A percentile compares a stretch with the other conserved stretches of the same genome.
phyloP scores from a whole-genome alignment of 2,329 filamentous ascomycete genomes.

The Chrysoporthe austroafricana region DNA sequence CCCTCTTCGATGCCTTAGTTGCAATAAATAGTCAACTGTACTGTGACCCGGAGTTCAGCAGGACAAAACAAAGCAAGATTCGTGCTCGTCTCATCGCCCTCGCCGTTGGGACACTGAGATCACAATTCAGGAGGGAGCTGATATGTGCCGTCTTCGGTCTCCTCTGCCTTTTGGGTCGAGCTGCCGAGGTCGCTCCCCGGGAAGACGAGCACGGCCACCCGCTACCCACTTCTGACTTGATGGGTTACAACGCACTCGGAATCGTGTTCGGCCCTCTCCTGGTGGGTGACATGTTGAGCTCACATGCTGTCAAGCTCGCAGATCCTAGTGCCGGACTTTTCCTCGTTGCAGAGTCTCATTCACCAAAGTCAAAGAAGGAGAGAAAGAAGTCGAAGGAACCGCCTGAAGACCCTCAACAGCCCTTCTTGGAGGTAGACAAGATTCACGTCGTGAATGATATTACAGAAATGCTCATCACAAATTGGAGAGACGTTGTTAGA shows the following conservation, averaged over 20 bases:
- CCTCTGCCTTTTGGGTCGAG: conserved; percentile 62
- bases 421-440: conserved; percentile 53
- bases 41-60: conserved; percentile 53
- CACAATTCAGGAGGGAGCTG: conserved; percentile 63
- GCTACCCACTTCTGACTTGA: conserved; percentile 60
- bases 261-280: conserved; percentile 69
- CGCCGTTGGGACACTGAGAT: conserved; percentile 62
- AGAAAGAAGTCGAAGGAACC: conserved; percentile 39
- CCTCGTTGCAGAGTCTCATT: conserved; percentile 48
- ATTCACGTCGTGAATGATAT: conserved; percentile 62
- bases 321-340: conserved; percentile 47
- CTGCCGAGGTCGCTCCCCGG: conserved; percentile 56
- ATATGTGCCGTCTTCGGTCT: conserved; percentile 71
- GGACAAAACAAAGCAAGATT: conserved; percentile 58
- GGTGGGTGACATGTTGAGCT: conserved; percentile 59
- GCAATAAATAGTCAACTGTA: conserved; percentile 62
- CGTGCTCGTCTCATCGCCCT: conserved; percentile 69
- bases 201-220: conserved; percentile 57
- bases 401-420: conserved; percentile 29
- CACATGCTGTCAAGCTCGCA: conserved; percentile 53
- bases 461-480: conserved; percentile 66
- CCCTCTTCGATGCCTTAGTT: conserved; percentile 65
- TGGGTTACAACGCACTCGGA: conserved; percentile 66
- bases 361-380: conserved; percentile 46
- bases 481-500: conserved; percentile 67